phyloP scores from a whole-genome alignment of 2,329 filamentous ascomycete genomes.

The Scolecobasidium constrictum region DNA sequence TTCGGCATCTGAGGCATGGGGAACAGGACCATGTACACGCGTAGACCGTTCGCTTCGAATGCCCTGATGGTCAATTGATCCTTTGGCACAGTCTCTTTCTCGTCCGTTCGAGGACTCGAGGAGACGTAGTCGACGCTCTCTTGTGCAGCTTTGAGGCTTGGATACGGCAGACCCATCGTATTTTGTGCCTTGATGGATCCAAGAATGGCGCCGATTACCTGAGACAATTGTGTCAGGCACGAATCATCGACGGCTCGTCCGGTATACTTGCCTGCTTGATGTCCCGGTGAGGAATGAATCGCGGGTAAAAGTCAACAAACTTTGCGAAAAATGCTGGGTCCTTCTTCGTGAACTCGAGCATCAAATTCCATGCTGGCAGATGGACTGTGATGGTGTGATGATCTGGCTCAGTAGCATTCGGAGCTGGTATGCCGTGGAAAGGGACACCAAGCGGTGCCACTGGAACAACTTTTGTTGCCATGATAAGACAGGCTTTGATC shows the following conservation, averaged over 20 bases:
- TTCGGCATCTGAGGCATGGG: background rate
- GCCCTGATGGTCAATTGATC: conserved; percentile 2
- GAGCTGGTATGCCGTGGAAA: background rate
- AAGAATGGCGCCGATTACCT: conserved; percentile 6
- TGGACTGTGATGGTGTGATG: conserved; percentile 5
- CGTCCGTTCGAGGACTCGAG: conserved; percentile 1
- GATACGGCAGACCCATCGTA: conserved; percentile 3
- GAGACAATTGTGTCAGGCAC: too few relatives aligned
- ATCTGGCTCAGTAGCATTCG: background rate
- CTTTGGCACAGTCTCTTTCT: conserved; percentile 2
- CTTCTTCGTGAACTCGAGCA: conserved; percentile 9
- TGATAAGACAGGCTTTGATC: too few relatives aligned
- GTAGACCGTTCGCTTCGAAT: conserved; percentile 6
- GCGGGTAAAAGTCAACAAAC: conserved; percentile 9
- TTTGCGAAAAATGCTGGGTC: conserved; percentile 9
- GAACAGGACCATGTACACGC: conserved; percentile 5
- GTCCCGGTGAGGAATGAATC: conserved; percentile 7
- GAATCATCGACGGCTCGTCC: too few relatives aligned
- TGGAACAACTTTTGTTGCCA: background rate
- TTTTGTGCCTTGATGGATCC: conserved; percentile 6
- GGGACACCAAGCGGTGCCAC: background rate
- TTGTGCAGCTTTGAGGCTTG: conserved; percentile 6
- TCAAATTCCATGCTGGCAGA: conserved; percentile 7
- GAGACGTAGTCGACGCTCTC: conserved; percentile 7
- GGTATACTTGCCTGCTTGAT: conserved; percentile 6